Conservation (phyloP, 306 rosid species). For the Amphicarpaea edgeworthii region DNA sequence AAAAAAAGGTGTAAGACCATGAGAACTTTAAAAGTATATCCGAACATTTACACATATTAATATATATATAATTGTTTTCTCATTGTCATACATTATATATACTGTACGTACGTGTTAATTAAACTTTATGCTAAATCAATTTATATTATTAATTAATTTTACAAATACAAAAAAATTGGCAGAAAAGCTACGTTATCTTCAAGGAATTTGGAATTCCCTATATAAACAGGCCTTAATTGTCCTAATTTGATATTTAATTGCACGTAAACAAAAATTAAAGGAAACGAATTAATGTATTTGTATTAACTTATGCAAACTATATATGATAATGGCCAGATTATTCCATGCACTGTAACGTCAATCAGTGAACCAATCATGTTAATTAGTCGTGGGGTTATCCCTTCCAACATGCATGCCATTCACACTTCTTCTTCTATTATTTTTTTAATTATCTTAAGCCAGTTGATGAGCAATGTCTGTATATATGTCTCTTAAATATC, state of each 20-base stretch:
- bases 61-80: neutral
- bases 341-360: slow-evolving; percentile 42
- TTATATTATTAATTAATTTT: neutral
- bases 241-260: neutral
- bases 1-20: slow-evolving; percentile 22
- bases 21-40: neutral
- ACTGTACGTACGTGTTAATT: no score
- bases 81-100: neutral
- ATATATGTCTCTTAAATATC: slow-evolving; percentile 42
- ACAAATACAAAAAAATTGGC: neutral
- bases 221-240: neutral
- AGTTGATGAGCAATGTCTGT: slow-evolving; percentile 15
- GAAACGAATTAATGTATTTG: neutral
- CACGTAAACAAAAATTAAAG: slow-evolving; percentile 4
- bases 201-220: neutral
- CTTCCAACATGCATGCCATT: slow-evolving; percentile 45
- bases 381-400: slow-evolving; percentile 56
- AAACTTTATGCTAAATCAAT: neutral
- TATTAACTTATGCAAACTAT: neutral
- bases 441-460: slow-evolving; percentile 40
- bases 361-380: slow-evolving; percentile 71
- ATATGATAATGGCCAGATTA: slow-evolving; percentile 5
- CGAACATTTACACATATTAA: neutral
- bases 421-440: slow-evolving; percentile 34
- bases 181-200: neutral